These are phyloP conservation scores for Leccinum pellstonianum DNA, from an alignment of 768 basidiomycete species.

Conservation along the genomic window DNA sequence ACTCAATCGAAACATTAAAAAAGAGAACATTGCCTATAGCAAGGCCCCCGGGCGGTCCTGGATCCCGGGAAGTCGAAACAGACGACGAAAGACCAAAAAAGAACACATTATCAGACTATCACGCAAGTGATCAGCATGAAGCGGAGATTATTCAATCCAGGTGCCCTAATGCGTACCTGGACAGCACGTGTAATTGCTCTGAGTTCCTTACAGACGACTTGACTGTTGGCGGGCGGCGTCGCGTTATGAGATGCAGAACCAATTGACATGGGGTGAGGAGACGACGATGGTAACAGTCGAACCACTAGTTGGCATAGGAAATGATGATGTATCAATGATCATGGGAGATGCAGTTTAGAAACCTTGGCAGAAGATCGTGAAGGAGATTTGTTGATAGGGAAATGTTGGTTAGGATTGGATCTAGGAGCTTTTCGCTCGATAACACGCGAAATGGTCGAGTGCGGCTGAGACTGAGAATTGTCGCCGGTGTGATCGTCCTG, in stretches of 20 bases:
- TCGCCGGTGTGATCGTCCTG: slow-evolving; percentile 26
- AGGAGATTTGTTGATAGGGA: slow-evolving; percentile 18
- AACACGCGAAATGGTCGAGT: slow-evolving; percentile 27
- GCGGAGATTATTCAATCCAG: no score
- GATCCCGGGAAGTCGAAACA: no score
- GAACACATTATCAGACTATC: no score
- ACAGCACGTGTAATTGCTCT: no score
- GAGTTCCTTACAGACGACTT: slow-evolving; percentile 12
- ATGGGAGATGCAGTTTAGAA: slow-evolving; percentile 8
- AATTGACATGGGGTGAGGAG: slow-evolving; percentile 11
- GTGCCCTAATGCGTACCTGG: no score
- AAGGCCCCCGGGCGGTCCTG: no score
- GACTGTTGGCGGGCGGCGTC: slow-evolving; percentile 24
- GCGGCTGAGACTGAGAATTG: slow-evolving; percentile 33
- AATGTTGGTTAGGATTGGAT: slow-evolving; percentile 9
- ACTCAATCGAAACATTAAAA: no score
- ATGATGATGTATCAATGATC: slow-evolving; percentile 20
- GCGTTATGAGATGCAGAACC: slow-evolving; percentile 20
- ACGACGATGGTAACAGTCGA: slow-evolving; percentile 5
- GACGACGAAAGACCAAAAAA: no score
- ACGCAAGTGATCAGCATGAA: no score
- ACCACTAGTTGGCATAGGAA: slow-evolving; percentile 11
- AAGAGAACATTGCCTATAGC: no score
- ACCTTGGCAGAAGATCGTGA: slow-evolving; percentile 1
- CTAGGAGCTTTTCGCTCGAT: slow-evolving; percentile 25